phyloP scores from a whole-genome alignment of 441 rosid species.

The Populus tomentosa region DNA sequence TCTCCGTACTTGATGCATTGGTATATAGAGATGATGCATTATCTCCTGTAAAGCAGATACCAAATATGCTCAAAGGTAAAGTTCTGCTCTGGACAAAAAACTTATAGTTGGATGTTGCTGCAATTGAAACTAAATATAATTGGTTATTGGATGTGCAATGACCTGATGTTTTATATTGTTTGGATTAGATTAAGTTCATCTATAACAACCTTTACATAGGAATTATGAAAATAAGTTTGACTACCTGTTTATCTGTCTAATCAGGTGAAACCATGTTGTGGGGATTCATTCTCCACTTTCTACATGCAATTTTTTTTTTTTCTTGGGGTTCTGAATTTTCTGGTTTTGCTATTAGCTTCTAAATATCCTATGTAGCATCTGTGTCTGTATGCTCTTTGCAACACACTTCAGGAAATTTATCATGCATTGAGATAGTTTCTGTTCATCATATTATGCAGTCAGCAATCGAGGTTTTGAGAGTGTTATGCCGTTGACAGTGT shows the following conservation, averaged over 20 bases:
- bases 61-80: slow-evolving; percentile 40
- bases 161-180: not conserved
- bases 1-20: slow-evolving; percentile 72
- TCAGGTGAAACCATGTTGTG: not conserved
- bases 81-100: not conserved
- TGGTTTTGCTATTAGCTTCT: slow-evolving; percentile 3
- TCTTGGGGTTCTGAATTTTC: not conserved
- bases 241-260: too few relatives aligned
- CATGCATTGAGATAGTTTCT: not conserved
- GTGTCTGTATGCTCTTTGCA: not conserved
- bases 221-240: not conserved
- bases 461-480: not conserved
- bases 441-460: not conserved
- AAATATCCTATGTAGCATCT: not conserved
- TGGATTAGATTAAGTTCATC: not conserved
- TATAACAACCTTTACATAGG: not conserved
- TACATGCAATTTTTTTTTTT: not conserved
- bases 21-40: slow-evolving; percentile 49
- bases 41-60: slow-evolving; percentile 52
- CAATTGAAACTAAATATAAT: not conserved
- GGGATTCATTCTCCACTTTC: not conserved
- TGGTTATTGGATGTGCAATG: not conserved
- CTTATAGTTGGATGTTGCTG: not conserved
- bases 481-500: not conserved
- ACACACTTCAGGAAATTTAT: not conserved